Evolutionary conservation across 495 filamentous ascomycete species (phyloP), one percentile per base, ranked within the genome.

Genomic region (Thermochaetoides thermophila): DNA sequence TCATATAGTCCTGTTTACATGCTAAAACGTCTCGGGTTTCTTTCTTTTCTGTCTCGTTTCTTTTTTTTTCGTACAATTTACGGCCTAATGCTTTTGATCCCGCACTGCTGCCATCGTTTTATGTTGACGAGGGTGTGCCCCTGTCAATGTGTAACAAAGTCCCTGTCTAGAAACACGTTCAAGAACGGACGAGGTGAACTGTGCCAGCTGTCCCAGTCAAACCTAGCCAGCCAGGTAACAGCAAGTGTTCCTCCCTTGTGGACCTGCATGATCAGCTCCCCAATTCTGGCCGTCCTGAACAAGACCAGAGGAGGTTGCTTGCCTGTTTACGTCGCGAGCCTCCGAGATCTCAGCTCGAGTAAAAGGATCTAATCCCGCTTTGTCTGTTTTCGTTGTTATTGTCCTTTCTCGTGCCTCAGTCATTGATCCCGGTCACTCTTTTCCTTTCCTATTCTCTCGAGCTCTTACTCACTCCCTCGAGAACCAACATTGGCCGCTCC

Each of bases 231-330:
- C 35, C 38, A 32, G 35, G 38, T 37, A 45, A 39, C 38, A 43
- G 45, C 45, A 42, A 43, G 36, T 35, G 34, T 27, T 21, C 27
- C 32, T 29, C 38, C 35, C 32, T 35, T 29, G 27, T 29, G 33
- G 46, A 42, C 38, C 42, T 49, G 49, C 49, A 53, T 55, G 52
- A 55, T 55, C 49, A 42, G 22, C 48, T 42, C 30, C 37, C 43
- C 43, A 40, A 47, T 38, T 38, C 34, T 36, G 34, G 35, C 35
- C 27, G 32, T 42, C 39, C 44, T 35, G 45, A 42, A 46, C 48
- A 24, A 38, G 39, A 32, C 46, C 40, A 34, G 8, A 34, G 16
- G 31, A 20, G n/a, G n/a, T n/a, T n/a, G n/a, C n/a, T n/a, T n/a
- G n/a, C n/a, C n/a, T n/a, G n/a, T n/a, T n/a, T n/a, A n/a, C n/a